phyloP scores from a whole-genome alignment of 345 rosid species.

The Erysimum cheiranthoides region DNA sequence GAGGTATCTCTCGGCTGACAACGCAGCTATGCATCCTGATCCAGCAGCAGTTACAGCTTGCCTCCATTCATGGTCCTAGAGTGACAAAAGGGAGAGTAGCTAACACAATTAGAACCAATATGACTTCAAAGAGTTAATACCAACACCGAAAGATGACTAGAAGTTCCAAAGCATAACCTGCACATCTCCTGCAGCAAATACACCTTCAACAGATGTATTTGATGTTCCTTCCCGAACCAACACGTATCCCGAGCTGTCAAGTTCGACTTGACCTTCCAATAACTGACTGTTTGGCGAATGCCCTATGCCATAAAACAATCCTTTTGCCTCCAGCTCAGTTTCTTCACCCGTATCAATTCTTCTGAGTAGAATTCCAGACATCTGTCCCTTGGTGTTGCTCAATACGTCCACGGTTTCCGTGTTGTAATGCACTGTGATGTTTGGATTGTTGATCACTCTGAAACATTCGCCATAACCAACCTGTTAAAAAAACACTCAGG shows the following conservation, averaged over 20 bases:
- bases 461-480: conserved; percentile 99
- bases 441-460: conserved; percentile 99
- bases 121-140: conserved; percentile 26
- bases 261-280: conserved; percentile 93
- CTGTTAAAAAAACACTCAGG: conserved; percentile 99
- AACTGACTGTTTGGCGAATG: conserved; percentile 93
- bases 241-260: conserved; percentile 81
- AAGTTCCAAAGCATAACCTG: conserved; percentile 63
- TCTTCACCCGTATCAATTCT: conserved; percentile 80
- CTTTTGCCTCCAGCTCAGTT: conserved; percentile 87
- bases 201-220: conserved; percentile 88
- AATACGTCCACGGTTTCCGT: conserved; percentile 80
- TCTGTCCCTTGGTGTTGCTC: conserved; percentile 92
- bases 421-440: conserved; percentile 92
- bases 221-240: conserved; percentile 78
- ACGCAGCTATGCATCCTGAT: conserved; percentile 96
- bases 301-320: conserved; percentile 97
- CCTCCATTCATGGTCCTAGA: conserved; percentile 96
- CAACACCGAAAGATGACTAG: conserved; percentile 7
- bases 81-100: conserved; percentile 31
- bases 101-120: conserved; percentile 31
- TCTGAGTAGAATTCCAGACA: conserved; percentile 84
- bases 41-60: conserved; percentile 98
- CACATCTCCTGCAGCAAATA: conserved; percentile 98
- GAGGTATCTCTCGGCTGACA: conserved; percentile 96